phyloP scores from a whole-genome alignment of 148 eudicot species.

The Beta vulgaris region DNA sequence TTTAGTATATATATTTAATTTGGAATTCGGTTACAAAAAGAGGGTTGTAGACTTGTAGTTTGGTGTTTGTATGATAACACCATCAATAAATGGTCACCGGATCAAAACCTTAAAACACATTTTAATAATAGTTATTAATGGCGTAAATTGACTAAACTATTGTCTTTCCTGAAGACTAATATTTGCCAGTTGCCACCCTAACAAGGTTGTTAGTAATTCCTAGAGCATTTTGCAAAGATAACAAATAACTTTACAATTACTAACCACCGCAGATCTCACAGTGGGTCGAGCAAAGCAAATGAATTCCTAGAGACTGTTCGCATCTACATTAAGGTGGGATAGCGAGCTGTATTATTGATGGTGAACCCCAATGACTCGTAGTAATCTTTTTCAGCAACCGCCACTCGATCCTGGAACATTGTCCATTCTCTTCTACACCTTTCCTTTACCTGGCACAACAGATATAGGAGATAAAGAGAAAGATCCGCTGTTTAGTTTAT shows the following conservation, averaged over 20 bases:
- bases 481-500: neutral
- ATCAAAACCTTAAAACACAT: too few relatives aligned
- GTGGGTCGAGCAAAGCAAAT: neutral
- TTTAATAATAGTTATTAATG: too few relatives aligned
- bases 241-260: neutral
- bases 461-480: neutral
- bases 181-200: neutral
- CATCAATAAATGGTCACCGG: too few relatives aligned
- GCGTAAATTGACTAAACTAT: too few relatives aligned
- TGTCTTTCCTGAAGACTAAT: neutral
- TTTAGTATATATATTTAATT: too few relatives aligned
- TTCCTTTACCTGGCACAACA: slow-evolving; percentile 37
- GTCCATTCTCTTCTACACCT: slow-evolving; percentile 81
- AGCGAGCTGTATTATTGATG: slow-evolving; percentile 25
- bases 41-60: too few relatives aligned
- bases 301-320: neutral
- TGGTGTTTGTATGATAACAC: too few relatives aligned
- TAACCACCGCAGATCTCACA: neutral
- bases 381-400: slow-evolving; percentile 55
- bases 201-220: neutral
- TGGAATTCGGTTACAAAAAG: too few relatives aligned
- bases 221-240: neutral
- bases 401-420: slow-evolving; percentile 67
- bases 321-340: slow-evolving; percentile 27
- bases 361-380: slow-evolving; percentile 45